Evolutionary conservation across 805 yeast genomes (phyloP).

Genomic region (Nakazawaea wickerhamii): DNA sequence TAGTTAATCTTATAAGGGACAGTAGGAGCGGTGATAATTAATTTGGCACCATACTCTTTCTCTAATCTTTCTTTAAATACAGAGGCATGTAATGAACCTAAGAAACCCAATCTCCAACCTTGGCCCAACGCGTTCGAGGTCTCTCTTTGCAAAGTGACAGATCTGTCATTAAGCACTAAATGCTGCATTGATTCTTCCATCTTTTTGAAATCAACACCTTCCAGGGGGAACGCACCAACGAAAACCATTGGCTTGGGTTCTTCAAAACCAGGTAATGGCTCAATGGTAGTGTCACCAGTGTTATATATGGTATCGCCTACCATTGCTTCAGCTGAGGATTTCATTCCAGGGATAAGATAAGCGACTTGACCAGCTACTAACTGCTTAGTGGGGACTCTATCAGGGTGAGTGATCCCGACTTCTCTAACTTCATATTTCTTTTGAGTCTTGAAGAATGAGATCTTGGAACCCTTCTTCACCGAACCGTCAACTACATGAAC

Average conservation of each 20-base stretch:
- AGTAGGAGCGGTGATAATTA: conserved; percentile 91
- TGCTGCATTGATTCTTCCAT: conserved; percentile 88
- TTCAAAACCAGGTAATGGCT: conserved; percentile 90
- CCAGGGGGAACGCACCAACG: conserved; percentile 97
- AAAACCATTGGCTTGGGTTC: conserved; percentile 98
- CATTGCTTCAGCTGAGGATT: conserved; percentile 75
- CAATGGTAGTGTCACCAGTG: conserved; percentile 49
- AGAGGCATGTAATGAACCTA: conserved; percentile 92
- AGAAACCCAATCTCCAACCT: conserved; percentile 95
- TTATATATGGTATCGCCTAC: conserved; percentile 88
- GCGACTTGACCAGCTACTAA: conserved; percentile 92
- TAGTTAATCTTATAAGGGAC: conserved; percentile 84
- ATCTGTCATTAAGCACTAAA: conserved; percentile 84
- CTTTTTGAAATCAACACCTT: conserved; percentile 82
- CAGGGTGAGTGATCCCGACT: conserved; percentile 94
- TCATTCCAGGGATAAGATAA: conserved; percentile 92
- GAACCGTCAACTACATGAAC: conserved; percentile 83
- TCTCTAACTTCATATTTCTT: conserved; percentile 83
- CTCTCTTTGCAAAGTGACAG: conserved; percentile 84
- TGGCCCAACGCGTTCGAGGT: conserved; percentile 93
- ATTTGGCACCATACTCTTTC: conserved; percentile 88
- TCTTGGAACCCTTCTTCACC: conserved; percentile 66
- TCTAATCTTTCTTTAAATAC: conserved; percentile 90
- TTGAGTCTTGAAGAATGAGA: conserved; percentile 72
- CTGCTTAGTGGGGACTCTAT: conserved; percentile 56